phyloP scores from a whole-genome alignment of 306 rosid genomes.

The Vigna hirtella region DNA sequence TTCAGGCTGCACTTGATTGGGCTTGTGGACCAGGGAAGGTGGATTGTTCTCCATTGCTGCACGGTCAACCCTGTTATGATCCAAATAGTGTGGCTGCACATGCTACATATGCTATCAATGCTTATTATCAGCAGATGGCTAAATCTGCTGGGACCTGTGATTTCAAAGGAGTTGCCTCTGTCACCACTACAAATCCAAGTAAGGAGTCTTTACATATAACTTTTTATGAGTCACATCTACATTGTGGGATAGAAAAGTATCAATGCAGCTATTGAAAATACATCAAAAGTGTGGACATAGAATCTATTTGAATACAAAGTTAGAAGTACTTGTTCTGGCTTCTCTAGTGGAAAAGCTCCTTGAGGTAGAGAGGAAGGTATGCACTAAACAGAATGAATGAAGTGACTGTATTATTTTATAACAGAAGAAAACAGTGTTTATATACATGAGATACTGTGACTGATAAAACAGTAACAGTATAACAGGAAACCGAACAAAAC shows the following conservation, averaged over 20 bases:
- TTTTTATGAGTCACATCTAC: neutral
- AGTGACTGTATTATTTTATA: too few relatives aligned
- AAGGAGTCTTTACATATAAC: conserved; percentile 45
- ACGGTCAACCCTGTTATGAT: conserved; percentile 84
- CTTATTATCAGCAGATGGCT: conserved; percentile 81
- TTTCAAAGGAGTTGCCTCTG: conserved; percentile 90
- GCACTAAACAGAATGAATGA: too few relatives aligned
- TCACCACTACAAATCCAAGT: conserved; percentile 97
- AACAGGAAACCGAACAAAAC: too few relatives aligned
- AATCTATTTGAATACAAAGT: too few relatives aligned
- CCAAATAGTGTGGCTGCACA: conserved; percentile 80
- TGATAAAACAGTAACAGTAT: too few relatives aligned
- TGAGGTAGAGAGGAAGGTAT: too few relatives aligned
- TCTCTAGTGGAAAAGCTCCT: too few relatives aligned
- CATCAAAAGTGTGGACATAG: neutral
- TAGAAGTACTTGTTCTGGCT: too few relatives aligned
- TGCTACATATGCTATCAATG: conserved; percentile 87
- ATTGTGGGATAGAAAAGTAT: conserved; percentile 12
- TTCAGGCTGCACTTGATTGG: conserved; percentile 97
- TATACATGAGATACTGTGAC: too few relatives aligned
- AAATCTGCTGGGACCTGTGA: conserved; percentile 88
- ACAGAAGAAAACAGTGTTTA: too few relatives aligned
- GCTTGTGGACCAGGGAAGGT: conserved; percentile 99
- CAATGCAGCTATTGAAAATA: neutral
- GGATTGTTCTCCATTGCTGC: conserved; percentile 79